phyloP scores from a whole-genome alignment of 345 rosid species.

The Turnera subulata region DNA sequence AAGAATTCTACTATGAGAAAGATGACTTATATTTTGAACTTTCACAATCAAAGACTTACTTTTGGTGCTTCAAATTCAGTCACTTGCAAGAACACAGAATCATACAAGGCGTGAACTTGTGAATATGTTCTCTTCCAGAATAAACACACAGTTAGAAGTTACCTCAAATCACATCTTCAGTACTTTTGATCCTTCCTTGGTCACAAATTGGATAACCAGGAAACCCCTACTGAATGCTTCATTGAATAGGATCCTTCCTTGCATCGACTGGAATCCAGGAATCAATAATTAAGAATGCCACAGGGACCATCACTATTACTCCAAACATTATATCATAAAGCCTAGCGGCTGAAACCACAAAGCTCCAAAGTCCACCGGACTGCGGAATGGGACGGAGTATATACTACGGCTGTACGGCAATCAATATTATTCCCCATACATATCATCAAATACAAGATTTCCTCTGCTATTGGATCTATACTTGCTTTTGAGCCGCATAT shows the following conservation, averaged over 20 bases:
- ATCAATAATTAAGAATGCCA: constrained; percentile 86
- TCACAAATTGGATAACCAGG: constrained; percentile 68
- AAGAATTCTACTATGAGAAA: no score
- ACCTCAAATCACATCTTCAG: no score
- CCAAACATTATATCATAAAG: constrained; percentile 75
- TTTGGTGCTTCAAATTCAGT: no score
- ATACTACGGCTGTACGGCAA: no score
- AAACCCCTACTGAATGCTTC: constrained; percentile 93
- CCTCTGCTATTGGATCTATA: constrained; percentile 85
- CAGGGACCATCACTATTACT: constrained; percentile 72
- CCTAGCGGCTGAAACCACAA: constrained; percentile 75
- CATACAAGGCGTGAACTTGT: no score
- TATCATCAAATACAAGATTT: constrained; percentile 75
- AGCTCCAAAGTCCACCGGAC: constrained; percentile 60
- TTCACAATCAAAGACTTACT: no score
- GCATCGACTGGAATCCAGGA: constrained; percentile 95
- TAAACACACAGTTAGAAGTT: no score
- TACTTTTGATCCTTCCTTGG: constrained; percentile 64
- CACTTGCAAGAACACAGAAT: no score
- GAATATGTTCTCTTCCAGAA: no score
- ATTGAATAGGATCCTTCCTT: constrained; percentile 76
- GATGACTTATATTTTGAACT: no score
- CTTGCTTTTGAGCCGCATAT: constrained; percentile 87
- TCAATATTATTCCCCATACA: constrained; percentile 76
- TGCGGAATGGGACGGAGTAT: constrained; percentile 64